Base-by-base conservation (phyloP, 108 stramenopile genomes). In the Cyclotella distinguenda region DNA sequence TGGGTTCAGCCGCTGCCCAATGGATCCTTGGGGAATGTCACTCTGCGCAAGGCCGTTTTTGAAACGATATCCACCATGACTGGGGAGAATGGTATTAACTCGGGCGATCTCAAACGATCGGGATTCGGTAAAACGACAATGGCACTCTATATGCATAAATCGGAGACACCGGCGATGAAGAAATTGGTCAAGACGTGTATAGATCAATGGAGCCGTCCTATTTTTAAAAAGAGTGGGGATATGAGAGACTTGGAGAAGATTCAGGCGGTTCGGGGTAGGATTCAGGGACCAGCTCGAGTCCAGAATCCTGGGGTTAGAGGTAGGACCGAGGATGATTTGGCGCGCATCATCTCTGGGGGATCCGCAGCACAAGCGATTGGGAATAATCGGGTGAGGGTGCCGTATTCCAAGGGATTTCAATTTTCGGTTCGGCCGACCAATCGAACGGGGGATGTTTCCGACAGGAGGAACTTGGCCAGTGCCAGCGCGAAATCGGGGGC, bases 221-320 rank as follows among this genome's bases (percentile, higher is more conserved):
- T 96, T 43, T 94, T 94, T 78, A 80, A 88, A 63, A 96, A 96
- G 79, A 87, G 86, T n/a, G 91, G 88, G 1, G 91, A 96, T 68
- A 82, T 91, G 81, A 55, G 81, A 33, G 90, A 93, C 65, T 72
- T 94, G 70, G 89, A 86, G 62, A 80, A 76, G 32, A 85, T 78
- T 6, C 86, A 86, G 12, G 77, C 82, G 45, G 57, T 68, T 30
- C 79, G 93, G 49, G 84, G 72, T 26, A 66, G 35, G 18, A 84
- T 80, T 40, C 64, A 66, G 43, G 39, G 33, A 16, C 61, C 46
- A 8, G 59, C 64, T 13, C 62, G 86, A 39, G 78, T 75, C 16
- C 78, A 81, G 23, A 79, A 89, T 54, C 66, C 82, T 7, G 46
- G 51, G 47, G 38, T 66, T 39, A 18, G 63, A 38, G 68, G 60